Percentiles rank a stretch among this genome's conserved stretches.
phyloP scores from a whole-genome alignment of 176 grass and related monocot species.

The Ananas comosus region DNA sequence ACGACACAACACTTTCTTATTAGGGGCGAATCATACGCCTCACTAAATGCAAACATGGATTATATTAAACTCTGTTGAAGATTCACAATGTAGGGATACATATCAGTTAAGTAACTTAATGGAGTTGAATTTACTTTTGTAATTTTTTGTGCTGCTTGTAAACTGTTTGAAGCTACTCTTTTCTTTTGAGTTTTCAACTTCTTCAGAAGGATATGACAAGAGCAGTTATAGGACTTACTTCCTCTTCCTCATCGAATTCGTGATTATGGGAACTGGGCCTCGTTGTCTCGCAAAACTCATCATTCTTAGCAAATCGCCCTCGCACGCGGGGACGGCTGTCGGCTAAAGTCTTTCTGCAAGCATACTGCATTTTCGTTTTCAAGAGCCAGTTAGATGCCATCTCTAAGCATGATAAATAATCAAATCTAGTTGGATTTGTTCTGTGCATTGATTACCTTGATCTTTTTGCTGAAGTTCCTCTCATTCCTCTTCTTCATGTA shows the following conservation, averaged over 20 bases:
- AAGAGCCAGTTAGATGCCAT: slow-evolving; percentile 13
- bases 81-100: too few species aligned
- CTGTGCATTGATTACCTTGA: slow-evolving; percentile 59
- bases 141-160: too few species aligned
- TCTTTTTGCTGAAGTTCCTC: slow-evolving; percentile 97
- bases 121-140: too few species aligned
- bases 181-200: not conserved
- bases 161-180: too few species aligned
- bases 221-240: slow-evolving; percentile 33
- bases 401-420: not conserved
- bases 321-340: slow-evolving; percentile 87
- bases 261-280: slow-evolving; percentile 37
- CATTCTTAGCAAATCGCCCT: slow-evolving; percentile 90
- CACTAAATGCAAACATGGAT: too few species aligned
- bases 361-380: slow-evolving; percentile 59
- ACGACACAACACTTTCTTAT: slow-evolving; percentile 2
- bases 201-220: not conserved
- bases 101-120: too few species aligned
- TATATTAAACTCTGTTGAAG: too few species aligned
- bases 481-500: slow-evolving; percentile 91
- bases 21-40: too few species aligned
- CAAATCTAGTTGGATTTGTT: slow-evolving; percentile 12
- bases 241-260: slow-evolving; percentile 55
- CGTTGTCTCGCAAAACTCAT: slow-evolving; percentile 57
- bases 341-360: slow-evolving; percentile 95